Conservation (phyloP, 139 green algal species). For the Tetradesmus lagerheimii region DNA sequence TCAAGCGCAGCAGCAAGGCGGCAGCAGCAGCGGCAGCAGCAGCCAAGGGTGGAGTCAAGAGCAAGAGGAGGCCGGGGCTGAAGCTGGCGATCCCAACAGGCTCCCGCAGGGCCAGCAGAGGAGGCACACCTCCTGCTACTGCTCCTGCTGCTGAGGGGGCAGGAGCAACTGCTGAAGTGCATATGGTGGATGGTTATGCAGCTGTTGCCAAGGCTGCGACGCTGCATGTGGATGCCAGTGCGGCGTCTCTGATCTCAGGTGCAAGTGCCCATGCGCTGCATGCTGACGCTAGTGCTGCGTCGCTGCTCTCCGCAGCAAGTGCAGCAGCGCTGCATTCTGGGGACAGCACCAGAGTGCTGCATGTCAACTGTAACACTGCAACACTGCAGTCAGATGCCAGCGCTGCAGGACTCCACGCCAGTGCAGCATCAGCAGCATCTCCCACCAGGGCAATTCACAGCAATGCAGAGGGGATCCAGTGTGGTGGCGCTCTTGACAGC, state of each 20-base stretch:
- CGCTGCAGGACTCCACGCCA: neutral
- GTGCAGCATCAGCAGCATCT: neutral
- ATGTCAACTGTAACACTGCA: neutral
- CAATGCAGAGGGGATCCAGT: neutral
- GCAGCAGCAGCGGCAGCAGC: neutral
- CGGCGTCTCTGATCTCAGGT: neutral
- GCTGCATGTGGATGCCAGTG: neutral
- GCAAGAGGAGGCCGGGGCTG: neutral
- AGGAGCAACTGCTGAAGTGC: neutral
- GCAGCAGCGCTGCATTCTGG: neutral
- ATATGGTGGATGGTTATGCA: neutral
- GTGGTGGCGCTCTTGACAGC: neutral
- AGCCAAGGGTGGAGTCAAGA: neutral
- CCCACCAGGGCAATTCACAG: too few relatives aligned
- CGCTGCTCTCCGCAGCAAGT: neutral
- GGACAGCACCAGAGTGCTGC: neutral
- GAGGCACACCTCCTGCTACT: neutral
- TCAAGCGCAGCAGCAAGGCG: neutral
- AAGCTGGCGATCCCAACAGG: neutral
- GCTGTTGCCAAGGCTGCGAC: too few relatives aligned
- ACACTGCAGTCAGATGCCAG: neutral
- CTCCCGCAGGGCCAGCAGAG: neutral
- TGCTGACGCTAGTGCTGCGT: neutral
- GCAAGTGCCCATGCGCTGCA: neutral
- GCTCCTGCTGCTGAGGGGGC: neutral